These are phyloP conservation scores for Pseudozyma flocculosa DNA, from an alignment of 1,284 basidiomycete genomes.

Conservation along the genomic window DNA sequence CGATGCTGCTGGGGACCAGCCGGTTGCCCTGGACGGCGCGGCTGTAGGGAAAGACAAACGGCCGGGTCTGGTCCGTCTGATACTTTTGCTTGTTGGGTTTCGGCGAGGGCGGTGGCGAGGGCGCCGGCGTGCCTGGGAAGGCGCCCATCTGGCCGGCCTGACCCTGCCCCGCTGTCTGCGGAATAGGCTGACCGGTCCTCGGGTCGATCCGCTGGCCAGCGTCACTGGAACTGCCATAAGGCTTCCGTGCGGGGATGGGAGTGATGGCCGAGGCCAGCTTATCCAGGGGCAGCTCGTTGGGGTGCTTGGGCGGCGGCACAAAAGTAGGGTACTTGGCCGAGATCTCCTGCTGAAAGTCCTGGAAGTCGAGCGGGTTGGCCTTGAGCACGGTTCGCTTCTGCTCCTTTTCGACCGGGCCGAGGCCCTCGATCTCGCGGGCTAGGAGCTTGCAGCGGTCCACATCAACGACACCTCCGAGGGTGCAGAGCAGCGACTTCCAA, in stretches of 20 bases:
- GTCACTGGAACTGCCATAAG: conserved; percentile 17
- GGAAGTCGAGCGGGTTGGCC: conserved; percentile 50
- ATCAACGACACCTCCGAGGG: conserved; percentile 88
- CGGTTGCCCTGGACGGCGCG: conserved; percentile 58
- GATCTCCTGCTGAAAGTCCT: conserved; percentile 51
- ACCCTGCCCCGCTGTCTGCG: not conserved
- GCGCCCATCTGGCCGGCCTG: conserved; percentile 73
- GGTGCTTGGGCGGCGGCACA: conserved; percentile 59
- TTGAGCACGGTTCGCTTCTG: conserved; percentile 35
- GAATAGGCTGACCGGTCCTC: too few relatives aligned
- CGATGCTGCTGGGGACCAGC: conserved; percentile 88
- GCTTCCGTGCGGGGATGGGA: conserved; percentile 44
- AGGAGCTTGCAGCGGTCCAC: conserved; percentile 79
- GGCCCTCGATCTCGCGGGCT: conserved; percentile 73
- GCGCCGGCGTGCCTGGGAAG: conserved; percentile 72
- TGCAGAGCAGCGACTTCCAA: conserved; percentile 92
- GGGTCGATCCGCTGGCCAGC: too few relatives aligned
- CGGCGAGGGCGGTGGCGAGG: conserved; percentile 77
- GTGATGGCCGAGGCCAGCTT: conserved; percentile 45
- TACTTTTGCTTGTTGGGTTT: conserved; percentile 98
- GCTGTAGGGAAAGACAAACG: conserved; percentile 92
- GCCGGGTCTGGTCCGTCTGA: conserved; percentile 91
- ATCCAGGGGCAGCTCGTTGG: conserved; percentile 57
- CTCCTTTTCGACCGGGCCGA: conserved; percentile 36
- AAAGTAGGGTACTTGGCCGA: conserved; percentile 59